These are phyloP conservation scores for Cotoneaster glaucophyllus DNA, from an alignment of 306 rosid species.

Conservation along the genomic window DNA sequence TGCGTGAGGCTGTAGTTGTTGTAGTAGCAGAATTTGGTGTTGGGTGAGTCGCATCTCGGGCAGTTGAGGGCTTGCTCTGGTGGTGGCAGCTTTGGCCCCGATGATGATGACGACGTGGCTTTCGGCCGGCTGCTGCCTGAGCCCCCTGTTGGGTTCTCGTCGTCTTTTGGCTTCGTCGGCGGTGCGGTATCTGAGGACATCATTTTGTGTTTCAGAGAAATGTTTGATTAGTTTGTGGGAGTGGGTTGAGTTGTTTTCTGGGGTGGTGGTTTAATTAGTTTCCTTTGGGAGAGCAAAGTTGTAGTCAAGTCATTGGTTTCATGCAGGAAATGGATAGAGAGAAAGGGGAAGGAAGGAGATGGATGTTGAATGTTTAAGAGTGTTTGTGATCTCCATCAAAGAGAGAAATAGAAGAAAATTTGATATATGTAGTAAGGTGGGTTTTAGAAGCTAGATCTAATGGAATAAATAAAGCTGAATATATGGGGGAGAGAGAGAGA, in stretches of 20 bases:
- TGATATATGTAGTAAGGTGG: constrained; percentile 21
- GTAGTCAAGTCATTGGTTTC: constrained; percentile 52
- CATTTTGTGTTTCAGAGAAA: neutral
- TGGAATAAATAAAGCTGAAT: constrained; percentile 37
- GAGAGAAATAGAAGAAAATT: constrained; percentile 13
- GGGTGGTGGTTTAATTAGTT: constrained; percentile 33
- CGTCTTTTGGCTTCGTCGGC: constrained; percentile 27
- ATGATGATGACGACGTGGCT: neutral
- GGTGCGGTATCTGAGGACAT: constrained; percentile 51
- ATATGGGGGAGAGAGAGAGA: neutral
- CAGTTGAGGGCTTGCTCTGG: constrained; percentile 58
- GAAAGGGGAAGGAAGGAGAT: constrained; percentile 19
- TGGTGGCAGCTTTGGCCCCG: constrained; percentile 2
- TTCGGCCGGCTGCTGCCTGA: constrained; percentile 8
- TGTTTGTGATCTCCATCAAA: constrained; percentile 78
- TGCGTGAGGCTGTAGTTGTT: constrained; percentile 94
- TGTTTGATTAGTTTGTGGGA: neutral
- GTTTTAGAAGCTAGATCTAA: constrained; percentile 44
- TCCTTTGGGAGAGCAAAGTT: constrained; percentile 56
- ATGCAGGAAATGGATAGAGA: constrained; percentile 41
- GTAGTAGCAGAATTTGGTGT: constrained; percentile 97
- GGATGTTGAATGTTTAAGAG: constrained; percentile 33
- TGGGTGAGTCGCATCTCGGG: constrained; percentile 83
- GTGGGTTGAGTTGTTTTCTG: neutral
- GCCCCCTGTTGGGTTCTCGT: constrained; percentile 25